Conservation (phyloP, 495 filamentous ascomycete genomes). For the Daldinia loculata region DNA sequence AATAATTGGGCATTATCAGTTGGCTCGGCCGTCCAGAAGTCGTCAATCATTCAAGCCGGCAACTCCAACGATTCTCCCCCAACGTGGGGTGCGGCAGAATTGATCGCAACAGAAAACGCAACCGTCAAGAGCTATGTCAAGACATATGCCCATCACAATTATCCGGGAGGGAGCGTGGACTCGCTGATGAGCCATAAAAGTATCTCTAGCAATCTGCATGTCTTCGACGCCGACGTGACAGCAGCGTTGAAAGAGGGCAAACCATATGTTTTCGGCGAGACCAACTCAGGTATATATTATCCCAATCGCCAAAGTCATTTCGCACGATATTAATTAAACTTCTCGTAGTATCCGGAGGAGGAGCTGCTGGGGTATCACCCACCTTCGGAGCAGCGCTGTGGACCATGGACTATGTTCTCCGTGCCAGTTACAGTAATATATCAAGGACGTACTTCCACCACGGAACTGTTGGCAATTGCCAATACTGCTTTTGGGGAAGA, state of each 20-base stretch:
- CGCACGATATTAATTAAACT: not conserved
- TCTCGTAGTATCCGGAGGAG: slow-evolving; percentile 55
- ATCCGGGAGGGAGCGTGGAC: slow-evolving; percentile 61
- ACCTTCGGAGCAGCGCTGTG: slow-evolving; percentile 67
- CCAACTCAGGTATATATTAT: slow-evolving; percentile 59
- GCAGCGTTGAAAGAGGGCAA: slow-evolving; percentile 57
- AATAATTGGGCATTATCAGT: slow-evolving; percentile 63
- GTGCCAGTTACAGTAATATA: slow-evolving; percentile 55
- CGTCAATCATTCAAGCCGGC: slow-evolving; percentile 63
- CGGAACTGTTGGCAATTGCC: slow-evolving; percentile 67
- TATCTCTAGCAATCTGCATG: slow-evolving; percentile 57
- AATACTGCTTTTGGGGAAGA: slow-evolving; percentile 69
- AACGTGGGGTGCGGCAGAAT: slow-evolving; percentile 59
- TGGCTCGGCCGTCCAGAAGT: slow-evolving; percentile 56
- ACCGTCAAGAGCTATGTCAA: slow-evolving; percentile 60
- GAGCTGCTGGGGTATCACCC: slow-evolving; percentile 61
- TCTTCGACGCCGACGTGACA: slow-evolving; percentile 60
- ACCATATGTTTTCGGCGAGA: slow-evolving; percentile 67
- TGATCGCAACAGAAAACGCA: slow-evolving; percentile 59
- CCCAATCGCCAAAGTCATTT: not conserved
- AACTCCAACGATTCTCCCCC: slow-evolving; percentile 64
- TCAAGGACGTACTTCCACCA: slow-evolving; percentile 69
- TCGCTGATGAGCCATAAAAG: slow-evolving; percentile 62
- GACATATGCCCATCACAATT: slow-evolving; percentile 67
- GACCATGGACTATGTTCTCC: slow-evolving; percentile 68